Evolutionary conservation across 768 basidiomycete species (phyloP), one percentile per base, ranked within the genome.

Genomic region (Xerocomus spinulosus): DNA sequence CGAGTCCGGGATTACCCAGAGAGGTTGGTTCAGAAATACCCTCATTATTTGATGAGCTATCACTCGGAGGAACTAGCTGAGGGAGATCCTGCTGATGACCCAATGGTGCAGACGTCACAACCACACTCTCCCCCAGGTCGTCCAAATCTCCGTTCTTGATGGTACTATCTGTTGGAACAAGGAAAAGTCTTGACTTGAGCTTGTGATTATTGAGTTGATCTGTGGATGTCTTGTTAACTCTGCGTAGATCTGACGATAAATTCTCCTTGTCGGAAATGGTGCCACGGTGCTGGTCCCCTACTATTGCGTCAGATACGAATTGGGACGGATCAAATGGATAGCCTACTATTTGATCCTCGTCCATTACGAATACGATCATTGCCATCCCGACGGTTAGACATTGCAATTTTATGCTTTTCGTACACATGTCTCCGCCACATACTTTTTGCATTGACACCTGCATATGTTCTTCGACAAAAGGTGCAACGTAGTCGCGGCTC

Each of bases 361-460:
- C 82, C 79, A 43, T 57, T 64, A 28, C 86, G 77, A 50, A 75
- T 77, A 40, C 79, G 75, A 41, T 87, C 84, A 41, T 71, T 71
- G 42, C 75, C 81, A 53, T 88, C 89, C 44, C 89, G 81, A 26
- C 89, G 76, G 58, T 92, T 92, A 30, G 87, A 77, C 89, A 92
- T 91, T 32, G 88, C 86, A 59, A 92, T 87, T 67, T 88, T 90
- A 64, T 92, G 88, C 61, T 91, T 90, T 68, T 92, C 89, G 53
- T 85, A 89, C 25, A 92, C 88, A 64, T 92, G 88, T 39, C 88
- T 75, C 50, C 88, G 72, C 88, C 88, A 92, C 88, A 92, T 92
- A 60, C 87, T 90, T 68, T 91, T 90, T 6, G 88, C 89, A 61
- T 92, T 92, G 26, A 88, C 85, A 10, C 88, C 88, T 4, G 87